A percentile compares a stretch with the other conserved stretches of the same genome.
These are phyloP conservation scores for Sporothrix pseudoabietina DNA, from an alignment of 2,329 filamentous ascomycete species.

Conservation along the genomic window DNA sequence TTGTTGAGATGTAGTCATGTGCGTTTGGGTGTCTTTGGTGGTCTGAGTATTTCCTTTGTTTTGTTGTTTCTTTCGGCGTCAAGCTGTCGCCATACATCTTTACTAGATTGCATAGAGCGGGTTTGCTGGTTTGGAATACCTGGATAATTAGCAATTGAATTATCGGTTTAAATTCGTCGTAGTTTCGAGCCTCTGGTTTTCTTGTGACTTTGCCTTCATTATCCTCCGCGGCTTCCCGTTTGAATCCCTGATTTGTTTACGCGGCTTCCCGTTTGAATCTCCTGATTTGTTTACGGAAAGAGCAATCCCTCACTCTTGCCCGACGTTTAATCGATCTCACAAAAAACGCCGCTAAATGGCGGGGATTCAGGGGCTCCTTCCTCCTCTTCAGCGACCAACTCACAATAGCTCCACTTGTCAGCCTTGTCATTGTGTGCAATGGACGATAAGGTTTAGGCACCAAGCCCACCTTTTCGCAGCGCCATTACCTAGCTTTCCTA, in stretches of 20 bases:
- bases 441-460: neutral
- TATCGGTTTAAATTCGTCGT: neutral
- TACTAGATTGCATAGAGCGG: slow-evolving; percentile 13
- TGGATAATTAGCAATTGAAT: slow-evolving; percentile 1
- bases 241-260: neutral
- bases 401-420: neutral
- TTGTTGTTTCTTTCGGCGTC: neutral
- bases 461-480: neutral
- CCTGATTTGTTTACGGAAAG: neutral
- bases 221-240: neutral
- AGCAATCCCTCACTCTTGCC: neutral
- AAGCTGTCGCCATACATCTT: neutral
- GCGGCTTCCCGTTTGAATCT: neutral
- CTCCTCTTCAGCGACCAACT: neutral
- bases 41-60: neutral
- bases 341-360: neutral
- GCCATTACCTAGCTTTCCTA: neutral
- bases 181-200: neutral
- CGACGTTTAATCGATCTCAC: neutral
- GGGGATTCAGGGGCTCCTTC: neutral
- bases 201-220: neutral
- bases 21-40: neutral
- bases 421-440: slow-evolving; percentile 6
- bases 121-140: neutral
- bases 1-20: slow-evolving; percentile 6